Evolutionary conservation across 495 filamentous ascomycete species (phyloP), one percentile per base, ranked within the genome.

Genomic region (Aspergillus conjunctus): DNA sequence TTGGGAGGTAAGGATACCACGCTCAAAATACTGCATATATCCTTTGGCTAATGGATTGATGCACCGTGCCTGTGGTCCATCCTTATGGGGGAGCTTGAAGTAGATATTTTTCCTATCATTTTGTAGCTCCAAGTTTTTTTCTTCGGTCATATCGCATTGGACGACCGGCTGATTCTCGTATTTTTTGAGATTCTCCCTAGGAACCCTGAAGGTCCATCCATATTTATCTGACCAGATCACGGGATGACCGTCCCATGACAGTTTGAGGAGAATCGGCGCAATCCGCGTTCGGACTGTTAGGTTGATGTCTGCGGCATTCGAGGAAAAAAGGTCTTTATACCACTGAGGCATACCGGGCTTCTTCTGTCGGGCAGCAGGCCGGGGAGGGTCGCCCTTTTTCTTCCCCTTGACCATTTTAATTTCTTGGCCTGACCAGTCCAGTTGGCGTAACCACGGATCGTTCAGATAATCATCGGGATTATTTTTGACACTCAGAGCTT

Each of bases 81-180:
- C 92, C 64, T 96, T 96, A 72, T 99, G 94, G 1, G 94, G 94
- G 30, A 99, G 77, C 67, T 98, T 99, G 77, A 93, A 97, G 72
- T 95, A 99, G 7, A 80, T 68, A 64, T 87, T 76, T 14, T 77
- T 72, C 10, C 48, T 62, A 68, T 98, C 92, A 60, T 91, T 83
- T 20, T 85, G 82, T 26, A 97, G 71, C 8, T 71, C 69, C 20
- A 70, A 55, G 58, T 87, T 83, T 59, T 85, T 81, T 62, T 96
- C 93, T 59, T 94, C 91, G 4, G 73, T 61, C 79, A 96, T 87
- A 59, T 93, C 85, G 63, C 91, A 93, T 46, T 82, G 75, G 18
- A 84, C 77, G 65, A 96, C 84, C 12, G 88, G 85, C 62, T 88
- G 87, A 32, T 87, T 82, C 10, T 78, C 79, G 64, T 91, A 97